These are phyloP conservation scores for Chaetomiaceae sp. DNA, from an alignment of 2,329 filamentous ascomycete species.

Conservation along the genomic window DNA sequence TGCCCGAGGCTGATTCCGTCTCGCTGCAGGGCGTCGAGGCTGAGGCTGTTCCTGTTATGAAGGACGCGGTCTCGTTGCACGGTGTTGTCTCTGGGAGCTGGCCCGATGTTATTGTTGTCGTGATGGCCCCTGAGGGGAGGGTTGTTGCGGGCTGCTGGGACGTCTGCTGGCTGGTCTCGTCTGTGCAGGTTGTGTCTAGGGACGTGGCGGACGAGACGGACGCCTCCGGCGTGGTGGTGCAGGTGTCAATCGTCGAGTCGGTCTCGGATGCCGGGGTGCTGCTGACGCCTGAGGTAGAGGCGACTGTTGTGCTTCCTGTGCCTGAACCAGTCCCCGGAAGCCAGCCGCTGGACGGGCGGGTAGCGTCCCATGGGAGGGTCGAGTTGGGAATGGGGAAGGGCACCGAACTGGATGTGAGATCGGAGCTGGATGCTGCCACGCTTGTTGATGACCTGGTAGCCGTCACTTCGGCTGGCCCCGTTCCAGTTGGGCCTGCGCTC, in stretches of 20 bases:
- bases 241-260: no score
- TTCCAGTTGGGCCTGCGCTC: slow-evolving; percentile 1
- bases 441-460: not conserved
- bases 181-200: slow-evolving; percentile 24
- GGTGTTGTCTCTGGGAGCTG: not conserved
- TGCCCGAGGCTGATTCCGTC: not conserved
- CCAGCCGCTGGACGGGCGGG: slow-evolving; percentile 2
- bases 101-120: no score
- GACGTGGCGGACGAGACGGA: not conserved
- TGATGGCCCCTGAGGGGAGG: no score
- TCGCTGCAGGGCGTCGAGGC: not conserved
- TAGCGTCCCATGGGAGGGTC: not conserved
- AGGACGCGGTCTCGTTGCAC: not conserved
- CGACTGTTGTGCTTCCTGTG: not conserved
- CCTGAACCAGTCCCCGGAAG: no score
- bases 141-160: not conserved
- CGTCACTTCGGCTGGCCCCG: not conserved
- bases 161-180: slow-evolving; percentile 7
- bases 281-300: slow-evolving; percentile 2
- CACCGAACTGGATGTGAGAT: not conserved
- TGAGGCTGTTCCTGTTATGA: not conserved
- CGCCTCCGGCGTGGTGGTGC: slow-evolving; percentile 5
- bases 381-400: slow-evolving; percentile 3
- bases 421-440: not conserved
- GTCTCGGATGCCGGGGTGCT: no score